These are phyloP conservation scores for Omphalotus guepiniiformis DNA, from an alignment of 768 basidiomycete genomes.

Conservation along the genomic window DNA sequence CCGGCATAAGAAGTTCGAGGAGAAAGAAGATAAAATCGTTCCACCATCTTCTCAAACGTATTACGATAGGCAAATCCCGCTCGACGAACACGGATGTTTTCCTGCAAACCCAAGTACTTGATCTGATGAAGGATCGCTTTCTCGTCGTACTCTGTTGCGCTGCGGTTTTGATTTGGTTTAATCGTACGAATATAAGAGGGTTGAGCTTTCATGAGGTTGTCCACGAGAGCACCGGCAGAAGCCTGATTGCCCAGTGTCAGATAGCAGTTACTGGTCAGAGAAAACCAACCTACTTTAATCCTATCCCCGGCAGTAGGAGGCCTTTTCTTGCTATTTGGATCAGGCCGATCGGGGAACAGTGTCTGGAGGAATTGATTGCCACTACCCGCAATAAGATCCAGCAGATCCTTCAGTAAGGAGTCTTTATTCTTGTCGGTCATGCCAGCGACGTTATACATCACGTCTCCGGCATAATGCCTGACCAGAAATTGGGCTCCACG, in stretches of 20 bases:
- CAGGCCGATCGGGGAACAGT: conserved; percentile 91
- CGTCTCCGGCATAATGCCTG: conserved; percentile 97
- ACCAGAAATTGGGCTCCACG: conserved; percentile 94
- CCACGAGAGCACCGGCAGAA: conserved; percentile 95
- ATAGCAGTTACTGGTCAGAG: background rate
- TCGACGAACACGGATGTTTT: conserved; percentile 95
- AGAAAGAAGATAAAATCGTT: conserved; percentile 94
- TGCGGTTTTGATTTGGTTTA: conserved; percentile 97
- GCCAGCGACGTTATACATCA: conserved; percentile 94
- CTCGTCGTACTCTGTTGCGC: conserved; percentile 83
- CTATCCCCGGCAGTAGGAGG: conserved; percentile 98
- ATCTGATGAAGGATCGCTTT: conserved; percentile 98
- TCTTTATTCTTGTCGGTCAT: conserved; percentile 99
- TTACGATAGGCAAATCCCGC: conserved; percentile 99
- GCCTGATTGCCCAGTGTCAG: conserved; percentile 41
- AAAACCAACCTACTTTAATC: conserved; percentile 68
- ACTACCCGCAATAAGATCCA: conserved; percentile 82
- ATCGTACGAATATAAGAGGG: conserved; percentile 99
- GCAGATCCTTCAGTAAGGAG: conserved; percentile 87
- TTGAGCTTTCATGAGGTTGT: conserved; percentile 95
- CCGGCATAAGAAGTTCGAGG: conserved; percentile 96
- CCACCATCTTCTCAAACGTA: conserved; percentile 98
- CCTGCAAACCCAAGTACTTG: conserved; percentile 97
- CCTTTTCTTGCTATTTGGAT: conserved; percentile 95
- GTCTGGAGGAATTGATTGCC: conserved; percentile 82